phyloP scores from a whole-genome alignment of 1,139 yeast genomes.

The Williopsis jadinii region DNA sequence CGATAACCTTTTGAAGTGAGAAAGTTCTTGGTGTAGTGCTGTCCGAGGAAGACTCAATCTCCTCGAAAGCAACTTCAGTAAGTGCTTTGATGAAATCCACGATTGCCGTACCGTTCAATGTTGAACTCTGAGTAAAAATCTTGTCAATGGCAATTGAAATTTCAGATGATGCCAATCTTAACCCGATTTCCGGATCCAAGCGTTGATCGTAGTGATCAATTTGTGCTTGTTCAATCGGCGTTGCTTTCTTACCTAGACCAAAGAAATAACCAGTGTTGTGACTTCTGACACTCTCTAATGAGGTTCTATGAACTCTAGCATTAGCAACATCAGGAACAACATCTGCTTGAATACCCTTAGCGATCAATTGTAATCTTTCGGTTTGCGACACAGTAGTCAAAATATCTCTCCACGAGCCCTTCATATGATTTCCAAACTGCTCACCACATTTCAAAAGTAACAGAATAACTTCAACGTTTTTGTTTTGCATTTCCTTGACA shows the following conservation, averaged over 20 bases:
- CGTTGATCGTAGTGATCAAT: conserved; percentile 44
- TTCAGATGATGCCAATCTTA: conserved; percentile 63
- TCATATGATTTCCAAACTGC: conserved; percentile 66
- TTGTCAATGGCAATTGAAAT: conserved; percentile 81
- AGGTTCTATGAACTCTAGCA: conserved; percentile 53
- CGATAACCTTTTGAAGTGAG: conserved; percentile 91
- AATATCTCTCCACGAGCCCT: conserved; percentile 77
- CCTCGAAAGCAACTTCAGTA: conserved; percentile 83
- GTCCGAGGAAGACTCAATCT: conserved; percentile 81
- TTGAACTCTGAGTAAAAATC: conserved; percentile 78
- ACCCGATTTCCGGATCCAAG: conserved; percentile 47
- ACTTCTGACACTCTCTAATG: conserved; percentile 44
- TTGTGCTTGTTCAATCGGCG: conserved; percentile 41
- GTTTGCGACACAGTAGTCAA: conserved; percentile 81
- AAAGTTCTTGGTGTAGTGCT: conserved; percentile 83
- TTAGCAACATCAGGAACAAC: conserved; percentile 79
- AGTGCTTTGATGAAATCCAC: conserved; percentile 82
- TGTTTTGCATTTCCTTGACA: conserved; percentile 68
- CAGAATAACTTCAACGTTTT: conserved; percentile 76
- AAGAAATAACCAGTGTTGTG: conserved; percentile 14
- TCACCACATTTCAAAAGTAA: conserved; percentile 72
- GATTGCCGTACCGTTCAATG: conserved; percentile 76
- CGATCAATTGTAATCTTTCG: conserved; percentile 81
- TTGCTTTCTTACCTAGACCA: conserved; percentile 36
- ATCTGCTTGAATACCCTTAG: conserved; percentile 83